Conservation (phyloP, 2,329 filamentous ascomycete genomes). For the Apiospora saccharicola region DNA sequence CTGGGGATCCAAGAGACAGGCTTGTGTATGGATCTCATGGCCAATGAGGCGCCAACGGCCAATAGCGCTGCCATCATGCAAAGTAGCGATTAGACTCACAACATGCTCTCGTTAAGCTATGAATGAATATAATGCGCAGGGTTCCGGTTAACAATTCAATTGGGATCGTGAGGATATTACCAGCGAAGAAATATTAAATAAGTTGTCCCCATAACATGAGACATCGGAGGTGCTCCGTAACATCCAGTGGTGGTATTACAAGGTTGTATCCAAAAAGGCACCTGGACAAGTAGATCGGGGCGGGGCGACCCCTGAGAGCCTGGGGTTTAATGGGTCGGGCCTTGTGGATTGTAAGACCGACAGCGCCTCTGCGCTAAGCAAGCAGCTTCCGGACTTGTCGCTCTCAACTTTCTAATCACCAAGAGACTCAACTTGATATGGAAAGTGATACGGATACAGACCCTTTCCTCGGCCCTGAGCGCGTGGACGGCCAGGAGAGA, state of each 20-base stretch:
- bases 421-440: not conserved
- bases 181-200: not conserved
- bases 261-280: not conserved
- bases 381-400: not conserved
- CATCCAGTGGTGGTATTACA: not conserved
- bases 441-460: not conserved
- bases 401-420: not conserved
- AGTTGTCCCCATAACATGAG: not conserved
- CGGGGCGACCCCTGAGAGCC: not conserved
- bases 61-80: not conserved
- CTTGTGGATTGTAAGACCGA: not conserved
- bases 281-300: not conserved
- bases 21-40: constrained; percentile 23
- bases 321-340: constrained; percentile 4
- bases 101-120: not conserved
- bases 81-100: not conserved
- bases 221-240: not conserved
- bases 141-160: not conserved
- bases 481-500: not conserved
- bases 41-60: not conserved
- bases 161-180: not conserved
- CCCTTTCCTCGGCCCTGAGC: not conserved
- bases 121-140: not conserved
- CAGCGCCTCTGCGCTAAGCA: not conserved
- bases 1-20: constrained; percentile 24